Conservation (phyloP, 1,284 basidiomycete species). For the Sporisorium reilianum region DNA sequence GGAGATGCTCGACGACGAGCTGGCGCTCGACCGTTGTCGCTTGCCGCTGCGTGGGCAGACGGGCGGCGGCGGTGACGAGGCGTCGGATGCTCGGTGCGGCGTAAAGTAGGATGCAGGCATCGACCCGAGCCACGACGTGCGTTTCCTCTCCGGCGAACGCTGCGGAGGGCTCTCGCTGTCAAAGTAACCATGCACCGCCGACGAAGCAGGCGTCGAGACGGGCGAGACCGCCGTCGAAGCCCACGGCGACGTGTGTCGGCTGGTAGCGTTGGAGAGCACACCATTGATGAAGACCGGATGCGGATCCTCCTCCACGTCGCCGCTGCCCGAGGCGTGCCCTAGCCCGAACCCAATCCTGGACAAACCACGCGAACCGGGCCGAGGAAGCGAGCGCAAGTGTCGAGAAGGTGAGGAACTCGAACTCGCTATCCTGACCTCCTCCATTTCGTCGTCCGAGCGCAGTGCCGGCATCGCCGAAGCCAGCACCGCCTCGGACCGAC, state of each 20-base stretch:
- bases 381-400: slow-evolving; percentile 31
- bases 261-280: slow-evolving; percentile 6
- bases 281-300: background rate
- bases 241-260: slow-evolving; percentile 24
- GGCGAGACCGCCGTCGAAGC: slow-evolving; percentile 17
- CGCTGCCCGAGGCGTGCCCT: background rate
- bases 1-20: slow-evolving; percentile 18
- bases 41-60: slow-evolving; percentile 3
- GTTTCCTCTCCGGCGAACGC: slow-evolving; percentile 20
- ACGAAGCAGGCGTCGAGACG: slow-evolving; percentile 21
- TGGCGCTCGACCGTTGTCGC: background rate
- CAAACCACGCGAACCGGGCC: slow-evolving; percentile 10
- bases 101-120: slow-evolving; percentile 24
- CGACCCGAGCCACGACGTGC: slow-evolving; percentile 27
- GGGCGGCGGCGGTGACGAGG: slow-evolving; percentile 10
- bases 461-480: slow-evolving; percentile 24
- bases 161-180: background rate
- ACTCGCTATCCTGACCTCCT: slow-evolving; percentile 26
- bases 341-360: slow-evolving; percentile 3
- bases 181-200: slow-evolving; percentile 17
- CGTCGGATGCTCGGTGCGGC: slow-evolving; percentile 4
- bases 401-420: slow-evolving; percentile 46
- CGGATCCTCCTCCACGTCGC: background rate
- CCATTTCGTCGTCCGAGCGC: slow-evolving; percentile 23
- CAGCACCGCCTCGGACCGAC: slow-evolving; percentile 5